Conservation (phyloP, 2,329 filamentous ascomycete genomes). For the Septoria petroselini region DNA sequence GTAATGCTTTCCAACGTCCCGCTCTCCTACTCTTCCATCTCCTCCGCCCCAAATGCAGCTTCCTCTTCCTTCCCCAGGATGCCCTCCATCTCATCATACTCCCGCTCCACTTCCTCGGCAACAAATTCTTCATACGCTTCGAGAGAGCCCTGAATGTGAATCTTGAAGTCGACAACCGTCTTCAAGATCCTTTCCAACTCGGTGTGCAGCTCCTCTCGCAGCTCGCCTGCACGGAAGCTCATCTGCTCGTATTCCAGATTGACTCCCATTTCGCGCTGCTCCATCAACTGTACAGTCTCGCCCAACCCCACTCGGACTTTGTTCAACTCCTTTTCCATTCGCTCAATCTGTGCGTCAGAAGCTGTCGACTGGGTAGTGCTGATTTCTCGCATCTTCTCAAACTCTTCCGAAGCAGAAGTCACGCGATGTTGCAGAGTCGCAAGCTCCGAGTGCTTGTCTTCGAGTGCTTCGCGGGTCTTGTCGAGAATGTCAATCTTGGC, state of each 20-base stretch:
- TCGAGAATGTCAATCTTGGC: slow-evolving; percentile 92
- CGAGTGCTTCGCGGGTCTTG: slow-evolving; percentile 92
- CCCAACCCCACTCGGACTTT: slow-evolving; percentile 81
- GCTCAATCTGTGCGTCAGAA: slow-evolving; percentile 91
- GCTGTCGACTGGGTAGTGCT: slow-evolving; percentile 83
- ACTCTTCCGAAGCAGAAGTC: slow-evolving; percentile 84
- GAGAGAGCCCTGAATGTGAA: slow-evolving; percentile 87
- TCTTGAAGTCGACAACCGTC: slow-evolving; percentile 97
- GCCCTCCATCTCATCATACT: slow-evolving; percentile 51
- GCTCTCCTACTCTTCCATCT: slow-evolving; percentile 20
- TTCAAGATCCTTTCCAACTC: slow-evolving; percentile 95
- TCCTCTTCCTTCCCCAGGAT: slow-evolving; percentile 27
- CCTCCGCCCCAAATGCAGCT: slow-evolving; percentile 4
- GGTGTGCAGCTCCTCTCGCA: slow-evolving; percentile 96
- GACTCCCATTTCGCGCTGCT: slow-evolving; percentile 93
- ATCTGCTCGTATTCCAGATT: slow-evolving; percentile 97
- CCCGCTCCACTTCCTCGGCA: slow-evolving; percentile 78
- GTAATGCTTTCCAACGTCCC: background rate
- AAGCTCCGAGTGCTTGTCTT: slow-evolving; percentile 90
- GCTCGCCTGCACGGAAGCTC: slow-evolving; percentile 73
- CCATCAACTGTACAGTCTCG: slow-evolving; percentile 85
- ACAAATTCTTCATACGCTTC: slow-evolving; percentile 95
- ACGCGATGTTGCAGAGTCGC: slow-evolving; percentile 87
- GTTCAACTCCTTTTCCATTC: slow-evolving; percentile 97
- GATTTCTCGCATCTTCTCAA: slow-evolving; percentile 81